Percentiles rank a stretch among this genome's conserved stretches.
These are phyloP conservation scores for Mortierella sp. DNA, from an alignment of 371 early-diverging fungal genomes.

Conservation along the genomic window DNA sequence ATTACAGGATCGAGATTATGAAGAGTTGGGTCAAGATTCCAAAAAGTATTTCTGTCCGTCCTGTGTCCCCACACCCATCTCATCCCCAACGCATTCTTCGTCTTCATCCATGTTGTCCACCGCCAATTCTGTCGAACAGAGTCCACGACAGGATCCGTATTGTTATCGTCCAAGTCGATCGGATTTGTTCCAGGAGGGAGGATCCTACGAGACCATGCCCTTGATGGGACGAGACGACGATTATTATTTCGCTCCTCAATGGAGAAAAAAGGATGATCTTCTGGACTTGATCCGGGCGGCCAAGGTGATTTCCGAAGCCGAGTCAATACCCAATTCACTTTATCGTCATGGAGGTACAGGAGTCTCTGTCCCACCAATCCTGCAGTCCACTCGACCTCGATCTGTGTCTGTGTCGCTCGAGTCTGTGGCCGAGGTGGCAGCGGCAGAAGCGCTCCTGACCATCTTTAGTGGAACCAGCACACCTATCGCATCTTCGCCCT, in stretches of 20 bases:
- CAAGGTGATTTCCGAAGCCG: slow-evolving; percentile 47
- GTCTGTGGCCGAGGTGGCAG: slow-evolving; percentile 43
- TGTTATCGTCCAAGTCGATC: slow-evolving; percentile 1
- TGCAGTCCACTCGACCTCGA: slow-evolving; percentile 52
- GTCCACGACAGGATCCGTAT: slow-evolving; percentile 12
- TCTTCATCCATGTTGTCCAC: slow-evolving; percentile 36
- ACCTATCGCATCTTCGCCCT: slow-evolving; percentile 38
- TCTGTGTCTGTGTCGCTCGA: slow-evolving; percentile 43
- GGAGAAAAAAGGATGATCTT: slow-evolving; percentile 41
- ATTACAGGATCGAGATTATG: slow-evolving; percentile 50
- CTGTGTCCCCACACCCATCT: slow-evolving; percentile 45
- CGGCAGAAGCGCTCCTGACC: slow-evolving; percentile 46
- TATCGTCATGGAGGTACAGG: slow-evolving; percentile 59
- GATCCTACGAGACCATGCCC: neutral
- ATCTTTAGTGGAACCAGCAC: slow-evolving; percentile 45
- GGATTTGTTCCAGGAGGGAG: neutral
- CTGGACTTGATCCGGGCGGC: slow-evolving; percentile 45
- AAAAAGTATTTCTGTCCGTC: slow-evolving; percentile 54
- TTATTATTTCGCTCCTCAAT: neutral
- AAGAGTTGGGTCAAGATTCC: slow-evolving; percentile 46
- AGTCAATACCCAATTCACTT: slow-evolving; percentile 54
- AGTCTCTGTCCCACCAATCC: slow-evolving; percentile 57
- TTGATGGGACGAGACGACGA: neutral
- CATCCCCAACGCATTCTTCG: slow-evolving; percentile 36
- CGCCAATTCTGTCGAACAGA: slow-evolving; percentile 30